A percentile compares a stretch with the other conserved stretches of the same genome.
These are phyloP conservation scores for Areca catechu DNA, from an alignment of 176 grass and related monocot genomes.

Conservation along the genomic window DNA sequence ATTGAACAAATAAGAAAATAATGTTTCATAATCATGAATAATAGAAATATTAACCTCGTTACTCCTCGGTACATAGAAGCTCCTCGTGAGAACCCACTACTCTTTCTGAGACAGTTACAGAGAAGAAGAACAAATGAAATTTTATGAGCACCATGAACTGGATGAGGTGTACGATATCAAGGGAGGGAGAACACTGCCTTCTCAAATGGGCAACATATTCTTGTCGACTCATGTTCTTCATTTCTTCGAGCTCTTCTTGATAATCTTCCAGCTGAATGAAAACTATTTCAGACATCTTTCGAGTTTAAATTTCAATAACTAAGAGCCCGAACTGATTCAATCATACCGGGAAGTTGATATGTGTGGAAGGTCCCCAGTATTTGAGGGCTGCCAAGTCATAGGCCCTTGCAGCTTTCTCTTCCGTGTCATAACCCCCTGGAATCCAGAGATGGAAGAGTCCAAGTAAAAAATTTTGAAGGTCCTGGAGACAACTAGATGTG, in stretches of 20 bases:
- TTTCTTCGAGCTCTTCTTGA: conserved; percentile 46
- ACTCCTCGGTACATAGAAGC: conserved; percentile 75
- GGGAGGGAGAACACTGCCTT: conserved; percentile 22
- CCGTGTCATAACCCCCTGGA: conserved; percentile 87
- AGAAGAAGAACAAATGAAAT: background rate
- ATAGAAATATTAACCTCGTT: conserved; percentile 28
- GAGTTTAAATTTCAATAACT: too few relatives aligned
- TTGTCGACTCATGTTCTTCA: conserved; percentile 66
- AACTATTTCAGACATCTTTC: too few relatives aligned
- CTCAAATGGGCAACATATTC: conserved; percentile 74
- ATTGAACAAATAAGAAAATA: too few relatives aligned
- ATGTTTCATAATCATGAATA: too few relatives aligned
- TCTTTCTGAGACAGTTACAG: conserved; percentile 35
- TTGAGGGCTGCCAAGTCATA: conserved; percentile 80
- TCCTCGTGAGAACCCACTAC: conserved; percentile 67
- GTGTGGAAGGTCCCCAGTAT: conserved; percentile 57
- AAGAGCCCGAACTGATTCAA: background rate
- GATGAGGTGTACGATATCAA: background rate
- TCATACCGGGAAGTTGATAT: conserved; percentile 63
- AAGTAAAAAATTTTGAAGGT: background rate
- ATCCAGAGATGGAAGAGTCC: background rate
- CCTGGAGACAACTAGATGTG: too few relatives aligned
- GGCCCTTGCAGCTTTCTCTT: conserved; percentile 78
- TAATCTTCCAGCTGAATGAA: conserved; percentile 55
- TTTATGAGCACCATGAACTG: background rate